Conservation (phyloP, 2,329 filamentous ascomycete species). For the Calonectria leucothoes region DNA sequence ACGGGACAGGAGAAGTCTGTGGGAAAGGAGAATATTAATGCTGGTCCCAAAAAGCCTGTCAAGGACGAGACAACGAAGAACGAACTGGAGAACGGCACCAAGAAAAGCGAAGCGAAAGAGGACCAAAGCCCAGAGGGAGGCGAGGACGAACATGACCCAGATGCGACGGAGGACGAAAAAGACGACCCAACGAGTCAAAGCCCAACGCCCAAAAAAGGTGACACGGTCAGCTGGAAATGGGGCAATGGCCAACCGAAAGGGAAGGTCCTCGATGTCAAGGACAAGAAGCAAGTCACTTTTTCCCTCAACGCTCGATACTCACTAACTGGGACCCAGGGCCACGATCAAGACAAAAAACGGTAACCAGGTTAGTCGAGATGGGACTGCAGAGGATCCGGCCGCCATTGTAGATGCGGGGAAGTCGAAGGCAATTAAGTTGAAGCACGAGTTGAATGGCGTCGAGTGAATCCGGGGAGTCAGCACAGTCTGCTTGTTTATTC, state of each 20-base stretch:
- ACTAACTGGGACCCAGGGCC: slow-evolving; percentile 15
- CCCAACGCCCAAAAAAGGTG: slow-evolving; percentile 48
- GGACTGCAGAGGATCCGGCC: slow-evolving; percentile 54
- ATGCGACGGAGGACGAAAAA: slow-evolving; percentile 16
- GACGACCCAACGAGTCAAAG: background rate
- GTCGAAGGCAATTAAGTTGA: slow-evolving; percentile 55
- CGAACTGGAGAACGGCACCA: slow-evolving; percentile 22
- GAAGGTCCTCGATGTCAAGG: slow-evolving; percentile 57
- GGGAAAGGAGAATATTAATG: background rate
- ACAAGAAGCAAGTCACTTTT: slow-evolving; percentile 48
- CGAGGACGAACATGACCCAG: slow-evolving; percentile 23
- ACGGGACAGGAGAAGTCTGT: slow-evolving; percentile 39
- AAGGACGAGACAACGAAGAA: slow-evolving; percentile 12
- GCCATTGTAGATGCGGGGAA: slow-evolving; percentile 56
- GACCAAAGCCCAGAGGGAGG: slow-evolving; percentile 29
- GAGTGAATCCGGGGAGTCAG: background rate
- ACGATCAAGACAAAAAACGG: slow-evolving; percentile 54
- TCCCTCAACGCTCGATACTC: background rate
- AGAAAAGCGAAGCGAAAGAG: slow-evolving; percentile 24
- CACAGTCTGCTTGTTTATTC: background rate
- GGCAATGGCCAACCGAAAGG: slow-evolving; percentile 56
- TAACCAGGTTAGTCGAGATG: slow-evolving; percentile 54
- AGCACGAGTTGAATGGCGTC: slow-evolving; percentile 51
- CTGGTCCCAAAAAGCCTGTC: background rate
- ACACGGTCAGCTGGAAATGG: slow-evolving; percentile 61